Evolutionary conservation across 2,329 filamentous ascomycete species (phyloP).

Genomic region (Thermothelomyces thermophilus): DNA sequence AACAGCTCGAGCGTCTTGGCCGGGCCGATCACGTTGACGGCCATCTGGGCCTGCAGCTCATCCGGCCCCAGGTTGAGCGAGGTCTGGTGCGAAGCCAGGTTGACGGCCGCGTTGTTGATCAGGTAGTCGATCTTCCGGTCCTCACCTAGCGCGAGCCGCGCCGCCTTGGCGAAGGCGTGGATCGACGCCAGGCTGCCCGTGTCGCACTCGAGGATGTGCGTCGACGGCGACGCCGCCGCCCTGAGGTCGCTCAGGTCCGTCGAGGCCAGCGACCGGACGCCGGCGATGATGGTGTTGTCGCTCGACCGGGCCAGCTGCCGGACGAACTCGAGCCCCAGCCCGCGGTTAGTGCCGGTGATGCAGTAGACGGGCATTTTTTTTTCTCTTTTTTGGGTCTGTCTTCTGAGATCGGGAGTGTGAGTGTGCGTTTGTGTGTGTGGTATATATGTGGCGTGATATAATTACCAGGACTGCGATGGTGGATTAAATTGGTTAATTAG

Average conservation of each 20-base stretch:
- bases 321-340: slow-evolving; percentile 29
- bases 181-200: slow-evolving; percentile 30
- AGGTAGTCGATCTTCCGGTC: slow-evolving; percentile 32
- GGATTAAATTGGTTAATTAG: no score
- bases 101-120: slow-evolving; percentile 32
- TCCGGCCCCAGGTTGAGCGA: slow-evolving; percentile 33
- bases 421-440: no score
- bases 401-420: no score
- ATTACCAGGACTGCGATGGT: no score
- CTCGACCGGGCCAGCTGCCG: slow-evolving; percentile 25
- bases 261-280: slow-evolving; percentile 21
- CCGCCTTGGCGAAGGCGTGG: slow-evolving; percentile 21
- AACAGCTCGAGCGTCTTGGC: slow-evolving; percentile 39
- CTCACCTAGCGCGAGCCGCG: slow-evolving; percentile 25
- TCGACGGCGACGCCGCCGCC: slow-evolving; percentile 17
- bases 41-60: slow-evolving; percentile 35
- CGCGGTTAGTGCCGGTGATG: slow-evolving; percentile 30
- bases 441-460: no score
- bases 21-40: slow-evolving; percentile 41
- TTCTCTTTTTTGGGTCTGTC: not conserved
- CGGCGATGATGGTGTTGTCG: slow-evolving; percentile 28
- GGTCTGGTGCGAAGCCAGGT: slow-evolving; percentile 31
- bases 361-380: slow-evolving; percentile 29
- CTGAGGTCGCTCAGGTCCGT: slow-evolving; percentile 27
- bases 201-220: slow-evolving; percentile 29